A percentile compares a stretch with the other conserved stretches of the same genome.
These are phyloP conservation scores for Lentinula lateritia DNA, from an alignment of 768 basidiomycete genomes.

Conservation along the genomic window DNA sequence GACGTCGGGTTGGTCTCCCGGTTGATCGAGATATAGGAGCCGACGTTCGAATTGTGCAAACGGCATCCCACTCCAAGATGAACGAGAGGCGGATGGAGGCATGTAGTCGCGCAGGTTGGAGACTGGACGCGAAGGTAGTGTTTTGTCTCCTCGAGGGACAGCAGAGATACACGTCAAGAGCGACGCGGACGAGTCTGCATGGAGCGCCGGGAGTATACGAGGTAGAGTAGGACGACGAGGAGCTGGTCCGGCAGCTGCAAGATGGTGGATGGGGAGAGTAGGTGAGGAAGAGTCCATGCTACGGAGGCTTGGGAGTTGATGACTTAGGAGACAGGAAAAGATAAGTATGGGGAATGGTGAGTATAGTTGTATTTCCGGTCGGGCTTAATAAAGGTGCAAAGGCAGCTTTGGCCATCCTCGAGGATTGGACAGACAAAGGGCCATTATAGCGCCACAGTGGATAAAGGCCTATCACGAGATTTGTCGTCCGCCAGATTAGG, in stretches of 20 bases:
- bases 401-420: background rate
- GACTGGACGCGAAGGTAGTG: background rate
- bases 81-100: background rate
- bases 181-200: background rate
- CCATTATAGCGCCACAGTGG: background rate
- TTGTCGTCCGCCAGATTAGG: background rate
- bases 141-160: background rate
- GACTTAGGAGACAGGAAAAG: background rate
- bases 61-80: constrained; percentile 1
- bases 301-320: background rate
- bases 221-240: background rate
- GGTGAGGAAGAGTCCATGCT: background rate
- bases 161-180: background rate
- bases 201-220: background rate
- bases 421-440: background rate
- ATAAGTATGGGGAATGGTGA: background rate
- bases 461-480: background rate
- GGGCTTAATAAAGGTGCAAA: background rate
- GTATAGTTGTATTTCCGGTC: no score
- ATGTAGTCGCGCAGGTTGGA: constrained; percentile 1
- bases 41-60: constrained; percentile 1
- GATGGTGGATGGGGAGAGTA: background rate
- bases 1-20: background rate
- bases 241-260: background rate
- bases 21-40: background rate